Evolutionary conservation across 371 early-diverging fungal species (phyloP).

Genomic region (Dinochytrium kinnereticum): DNA sequence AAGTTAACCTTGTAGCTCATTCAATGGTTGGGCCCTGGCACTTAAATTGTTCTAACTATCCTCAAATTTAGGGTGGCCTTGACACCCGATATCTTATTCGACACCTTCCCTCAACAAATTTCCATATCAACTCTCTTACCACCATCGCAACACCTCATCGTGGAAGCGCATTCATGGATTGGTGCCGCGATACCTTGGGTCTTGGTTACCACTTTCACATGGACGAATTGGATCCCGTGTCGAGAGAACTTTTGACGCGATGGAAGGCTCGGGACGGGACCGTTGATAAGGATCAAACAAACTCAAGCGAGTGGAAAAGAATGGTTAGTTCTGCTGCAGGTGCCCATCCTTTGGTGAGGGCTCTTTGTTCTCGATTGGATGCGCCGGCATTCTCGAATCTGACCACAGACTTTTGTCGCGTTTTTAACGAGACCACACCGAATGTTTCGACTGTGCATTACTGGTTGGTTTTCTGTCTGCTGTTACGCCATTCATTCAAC

Average conservation of each 20-base stretch:
- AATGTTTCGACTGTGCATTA: constrained; percentile 78
- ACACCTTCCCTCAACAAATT: constrained; percentile 69
- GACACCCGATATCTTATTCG: constrained; percentile 85
- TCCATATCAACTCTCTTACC: constrained; percentile 74
- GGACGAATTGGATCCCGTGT: constrained; percentile 41
- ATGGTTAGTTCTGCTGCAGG: constrained; percentile 13
- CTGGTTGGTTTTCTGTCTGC: constrained; percentile 38
- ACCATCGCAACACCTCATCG: constrained; percentile 93
- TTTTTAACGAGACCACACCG: constrained; percentile 85
- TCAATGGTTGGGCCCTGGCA: constrained; percentile 73
- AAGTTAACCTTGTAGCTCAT: constrained; percentile 86
- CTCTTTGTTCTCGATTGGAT: constrained; percentile 59
- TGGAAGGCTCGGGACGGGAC: neutral
- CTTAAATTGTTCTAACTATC: neutral
- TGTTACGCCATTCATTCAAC: no score
- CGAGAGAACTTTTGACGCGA: constrained; percentile 11
- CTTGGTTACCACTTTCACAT: constrained; percentile 37
- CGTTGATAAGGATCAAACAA: no score
- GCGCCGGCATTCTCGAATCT: constrained; percentile 88
- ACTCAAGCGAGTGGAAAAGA: constrained; percentile 13
- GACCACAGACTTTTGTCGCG: constrained; percentile 81
- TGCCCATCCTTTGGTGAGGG: constrained; percentile 33
- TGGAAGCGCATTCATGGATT: constrained; percentile 90
- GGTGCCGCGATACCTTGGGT: constrained; percentile 79
- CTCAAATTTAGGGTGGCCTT: constrained; percentile 68